Percentiles rank a stretch among this genome's conserved stretches.
Conservation (phyloP, 2,329 filamentous ascomycete genomes). For the Setomelanomma holmii region DNA sequence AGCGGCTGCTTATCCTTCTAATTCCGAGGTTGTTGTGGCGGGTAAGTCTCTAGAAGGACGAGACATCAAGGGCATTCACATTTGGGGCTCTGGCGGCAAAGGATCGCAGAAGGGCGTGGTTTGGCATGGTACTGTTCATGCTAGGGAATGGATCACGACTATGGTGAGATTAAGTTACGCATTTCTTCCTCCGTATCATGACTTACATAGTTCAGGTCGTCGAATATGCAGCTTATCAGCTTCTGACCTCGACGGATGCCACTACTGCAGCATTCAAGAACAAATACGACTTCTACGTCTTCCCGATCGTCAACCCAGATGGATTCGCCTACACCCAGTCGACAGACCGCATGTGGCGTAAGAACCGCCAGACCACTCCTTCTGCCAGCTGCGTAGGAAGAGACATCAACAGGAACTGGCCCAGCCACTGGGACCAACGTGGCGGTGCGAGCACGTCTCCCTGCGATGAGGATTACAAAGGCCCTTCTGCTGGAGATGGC, state of each 20-base stretch:
- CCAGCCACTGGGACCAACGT: constrained; percentile 41
- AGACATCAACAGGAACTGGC: constrained; percentile 53
- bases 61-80: constrained; percentile 48
- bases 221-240: constrained; percentile 47
- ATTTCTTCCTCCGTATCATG: neutral
- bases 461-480: constrained; percentile 48
- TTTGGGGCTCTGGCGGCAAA: constrained; percentile 48
- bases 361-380: constrained; percentile 45
- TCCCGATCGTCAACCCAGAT: constrained; percentile 50
- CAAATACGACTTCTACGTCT: constrained; percentile 70
- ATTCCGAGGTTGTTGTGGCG: constrained; percentile 43
- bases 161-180: no score
- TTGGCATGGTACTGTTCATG: constrained; percentile 49
- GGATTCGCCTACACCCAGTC: constrained; percentile 49
- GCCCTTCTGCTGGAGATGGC: constrained; percentile 41
- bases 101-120: constrained; percentile 46
- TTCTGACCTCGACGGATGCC: constrained; percentile 42
- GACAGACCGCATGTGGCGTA: constrained; percentile 49
- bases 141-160: constrained; percentile 48
- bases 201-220: constrained; percentile 29
- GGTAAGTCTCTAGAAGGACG: constrained; percentile 47
- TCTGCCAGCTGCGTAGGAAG: constrained; percentile 43
- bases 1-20: constrained; percentile 43
- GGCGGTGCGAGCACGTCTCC: constrained; percentile 45
- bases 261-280: constrained; percentile 57